Evolutionary conservation across 2,329 filamentous ascomycete genomes (phyloP).

Genomic region (Venturiaceae sp.): DNA sequence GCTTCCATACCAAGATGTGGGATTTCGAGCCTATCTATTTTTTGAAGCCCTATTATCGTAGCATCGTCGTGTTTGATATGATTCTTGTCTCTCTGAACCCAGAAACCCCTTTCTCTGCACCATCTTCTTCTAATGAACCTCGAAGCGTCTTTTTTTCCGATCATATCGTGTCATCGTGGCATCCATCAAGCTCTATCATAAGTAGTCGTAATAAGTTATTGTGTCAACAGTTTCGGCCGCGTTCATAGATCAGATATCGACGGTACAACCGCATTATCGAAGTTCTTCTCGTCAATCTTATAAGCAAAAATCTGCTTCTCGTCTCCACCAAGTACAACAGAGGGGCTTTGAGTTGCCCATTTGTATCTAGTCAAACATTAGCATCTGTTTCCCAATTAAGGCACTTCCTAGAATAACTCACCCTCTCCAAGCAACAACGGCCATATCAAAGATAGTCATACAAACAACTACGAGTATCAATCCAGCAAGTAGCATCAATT

Average conservation of each 20-base stretch:
- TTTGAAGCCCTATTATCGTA: too few species aligned
- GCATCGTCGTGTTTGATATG: too few species aligned
- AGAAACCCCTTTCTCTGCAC: too few species aligned
- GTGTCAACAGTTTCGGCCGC: too few species aligned
- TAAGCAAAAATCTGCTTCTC: conserved; percentile 2
- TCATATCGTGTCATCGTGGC: too few species aligned
- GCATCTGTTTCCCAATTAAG: not conserved
- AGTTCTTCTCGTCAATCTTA: not conserved
- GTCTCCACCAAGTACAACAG: not conserved
- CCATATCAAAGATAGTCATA: not conserved
- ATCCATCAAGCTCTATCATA: too few species aligned
- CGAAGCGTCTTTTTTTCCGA: too few species aligned
- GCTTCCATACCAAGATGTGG: too few species aligned
- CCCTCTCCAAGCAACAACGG: not conserved
- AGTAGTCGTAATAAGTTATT: too few species aligned
- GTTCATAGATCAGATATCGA: not conserved
- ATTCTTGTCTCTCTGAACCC: too few species aligned
- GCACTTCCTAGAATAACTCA: not conserved
- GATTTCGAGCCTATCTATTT: too few species aligned
- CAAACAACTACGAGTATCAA: not conserved
- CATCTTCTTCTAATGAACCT: too few species aligned
- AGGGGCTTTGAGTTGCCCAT: not conserved
- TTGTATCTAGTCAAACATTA: not conserved
- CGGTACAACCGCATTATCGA: not conserved
- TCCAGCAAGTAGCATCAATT: not conserved